phyloP scores from a whole-genome alignment of 768 basidiomycete species.

The Peribolospora kevripleyi region DNA sequence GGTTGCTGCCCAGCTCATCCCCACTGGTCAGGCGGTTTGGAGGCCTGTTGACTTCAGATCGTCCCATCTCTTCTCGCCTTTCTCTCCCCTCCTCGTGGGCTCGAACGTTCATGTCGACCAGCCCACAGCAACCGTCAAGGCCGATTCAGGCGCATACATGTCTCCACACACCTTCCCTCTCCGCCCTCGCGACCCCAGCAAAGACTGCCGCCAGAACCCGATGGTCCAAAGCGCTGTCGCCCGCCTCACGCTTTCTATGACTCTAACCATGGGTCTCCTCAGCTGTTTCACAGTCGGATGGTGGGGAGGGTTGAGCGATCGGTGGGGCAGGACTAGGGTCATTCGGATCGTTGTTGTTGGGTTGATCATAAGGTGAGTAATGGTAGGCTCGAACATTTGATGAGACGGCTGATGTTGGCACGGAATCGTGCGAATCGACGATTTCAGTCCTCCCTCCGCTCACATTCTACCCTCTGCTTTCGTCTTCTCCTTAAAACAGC shows the following conservation, averaged over 20 bases:
- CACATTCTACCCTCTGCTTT: background rate
- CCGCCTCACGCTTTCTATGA: conserved; percentile 9
- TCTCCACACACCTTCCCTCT: background rate
- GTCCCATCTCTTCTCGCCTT: background rate
- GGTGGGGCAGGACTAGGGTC: conserved; percentile 19
- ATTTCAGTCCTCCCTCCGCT: background rate
- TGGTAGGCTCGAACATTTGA: background rate
- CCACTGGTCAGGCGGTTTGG: too few species aligned
- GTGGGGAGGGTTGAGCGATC: conserved; percentile 22
- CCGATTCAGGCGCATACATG: background rate
- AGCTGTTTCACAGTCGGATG: conserved; percentile 21
- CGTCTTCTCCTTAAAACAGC: background rate
- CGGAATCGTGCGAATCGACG: conserved; percentile 3
- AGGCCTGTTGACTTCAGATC: too few species aligned
- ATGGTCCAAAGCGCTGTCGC: conserved; percentile 3
- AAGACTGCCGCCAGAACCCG: conserved; percentile 1
- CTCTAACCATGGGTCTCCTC: conserved; percentile 19
- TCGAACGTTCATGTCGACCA: background rate
- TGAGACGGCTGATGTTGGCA: background rate
- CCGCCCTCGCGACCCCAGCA: background rate
- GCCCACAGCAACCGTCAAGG: background rate
- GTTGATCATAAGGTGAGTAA: conserved; percentile 17
- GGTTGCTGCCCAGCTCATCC: too few species aligned
- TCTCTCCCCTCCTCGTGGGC: conserved; percentile 5
- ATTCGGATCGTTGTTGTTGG: conserved; percentile 18